Evolutionary conservation across 306 rosid genomes (phyloP), one percentile per base, ranked within the genome.

Genomic region (Pyrus betulifolia): DNA sequence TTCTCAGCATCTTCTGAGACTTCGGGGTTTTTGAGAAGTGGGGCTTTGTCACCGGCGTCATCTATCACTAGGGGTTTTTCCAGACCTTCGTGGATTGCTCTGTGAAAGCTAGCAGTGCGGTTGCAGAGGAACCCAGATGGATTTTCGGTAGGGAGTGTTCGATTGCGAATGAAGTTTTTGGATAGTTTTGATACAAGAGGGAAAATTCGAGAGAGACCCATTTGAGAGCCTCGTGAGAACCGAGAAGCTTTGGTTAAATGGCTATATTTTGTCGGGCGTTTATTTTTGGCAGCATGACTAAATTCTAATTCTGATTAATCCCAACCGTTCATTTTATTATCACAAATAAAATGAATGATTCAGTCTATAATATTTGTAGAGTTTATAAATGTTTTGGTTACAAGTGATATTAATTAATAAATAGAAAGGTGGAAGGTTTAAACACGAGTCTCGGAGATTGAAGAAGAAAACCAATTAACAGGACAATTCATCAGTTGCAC

Each of bases 141-240:
- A 65, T 28, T 67, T 72, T 70, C 79, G 59, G 27, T 19, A 3
- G 11, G 51, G 54, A 73, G 82, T n/a, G 12, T 55, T 46, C 74
- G 63, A 71, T 12, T 42, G 27, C 42, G 46, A 57, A 67, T 15
- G 11, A 73, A 55, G 44, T 67, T 45, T 86, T 22, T 72, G 72
- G 72, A 77, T 55, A 81, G 64, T 62, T 61, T 78, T 11, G 63
- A 64, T 4, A 86, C 72, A 25, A 61, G 33, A 80, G 23, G 49
- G 58, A 69, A 46, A 19, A 71, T 22, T 66, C 64, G 77, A 66
- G 74, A 19, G 55, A 85, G 71, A 55, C 76, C 88, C 97, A 92
- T 89, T 22, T 62, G 65, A 81, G 75, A 12, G 33, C 2, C 0
- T 12, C 25, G 54, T 71, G 51, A 52, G 8, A 33, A 22, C 52